Conservation (phyloP, 1,139 yeast species). For the Meyerozyma elateridarum region DNA sequence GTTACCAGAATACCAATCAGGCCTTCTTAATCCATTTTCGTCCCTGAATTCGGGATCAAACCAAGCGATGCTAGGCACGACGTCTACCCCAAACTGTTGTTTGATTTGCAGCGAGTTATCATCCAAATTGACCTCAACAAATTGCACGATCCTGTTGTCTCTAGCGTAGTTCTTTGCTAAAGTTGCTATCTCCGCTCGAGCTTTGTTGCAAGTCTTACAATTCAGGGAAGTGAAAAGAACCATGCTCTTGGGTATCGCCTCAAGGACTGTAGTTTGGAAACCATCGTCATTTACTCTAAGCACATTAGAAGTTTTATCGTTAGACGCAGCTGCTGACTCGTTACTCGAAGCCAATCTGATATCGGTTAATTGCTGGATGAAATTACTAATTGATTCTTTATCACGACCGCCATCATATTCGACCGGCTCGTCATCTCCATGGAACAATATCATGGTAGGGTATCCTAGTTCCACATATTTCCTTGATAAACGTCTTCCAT, state of each 20-base stretch:
- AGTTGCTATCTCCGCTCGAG: constrained; percentile 25
- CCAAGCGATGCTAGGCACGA: constrained; percentile 52
- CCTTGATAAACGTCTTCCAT: constrained; percentile 50
- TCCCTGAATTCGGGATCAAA: constrained; percentile 28
- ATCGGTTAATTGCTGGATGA: constrained; percentile 35
- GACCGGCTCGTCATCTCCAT: constrained; percentile 45
- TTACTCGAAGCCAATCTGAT: constrained; percentile 16
- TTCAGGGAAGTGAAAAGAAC: constrained; percentile 39
- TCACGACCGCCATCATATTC: constrained; percentile 48
- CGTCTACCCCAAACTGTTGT: constrained; percentile 37
- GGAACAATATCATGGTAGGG: constrained; percentile 60
- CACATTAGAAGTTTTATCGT: constrained; percentile 14
- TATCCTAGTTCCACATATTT: constrained; percentile 56
- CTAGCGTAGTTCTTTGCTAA: constrained; percentile 29
- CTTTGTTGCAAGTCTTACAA: constrained; percentile 26
- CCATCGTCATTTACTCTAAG: constrained; percentile 30
- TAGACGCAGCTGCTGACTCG: too few relatives aligned
- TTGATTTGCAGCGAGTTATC: constrained; percentile 39
- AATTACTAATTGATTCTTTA: constrained; percentile 40
- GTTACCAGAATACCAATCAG: constrained; percentile 36
- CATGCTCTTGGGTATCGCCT: constrained; percentile 19
- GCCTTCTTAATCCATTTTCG: constrained; percentile 37
- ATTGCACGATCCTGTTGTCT: constrained; percentile 33
- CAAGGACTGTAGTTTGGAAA: constrained; percentile 28
- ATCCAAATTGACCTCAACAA: constrained; percentile 45